Conservation (phyloP, 225 moss, liverwort and hornwort species). For the Neckera pumila region DNA sequence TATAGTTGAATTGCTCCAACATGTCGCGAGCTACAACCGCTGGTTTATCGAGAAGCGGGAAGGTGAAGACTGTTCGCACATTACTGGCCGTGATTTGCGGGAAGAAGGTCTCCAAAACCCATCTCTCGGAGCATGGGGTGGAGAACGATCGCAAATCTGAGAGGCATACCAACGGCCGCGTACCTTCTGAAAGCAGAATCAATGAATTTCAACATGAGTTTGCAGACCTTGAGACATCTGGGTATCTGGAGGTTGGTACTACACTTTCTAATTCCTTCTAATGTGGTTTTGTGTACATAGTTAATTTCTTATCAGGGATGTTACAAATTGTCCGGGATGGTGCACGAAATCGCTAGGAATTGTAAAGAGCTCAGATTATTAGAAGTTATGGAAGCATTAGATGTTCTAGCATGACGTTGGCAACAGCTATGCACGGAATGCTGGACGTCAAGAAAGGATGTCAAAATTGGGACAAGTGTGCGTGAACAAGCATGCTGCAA, state of each 20-base stretch:
- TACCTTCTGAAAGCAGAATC: slow-evolving; percentile 11
- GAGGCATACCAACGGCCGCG: slow-evolving; percentile 21
- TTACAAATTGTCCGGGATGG: neutral
- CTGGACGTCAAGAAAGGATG: neutral
- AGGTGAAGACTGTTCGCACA: slow-evolving; percentile 33
- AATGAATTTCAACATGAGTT: slow-evolving; percentile 31
- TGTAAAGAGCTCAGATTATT: neutral
- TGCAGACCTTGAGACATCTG: slow-evolving; percentile 37
- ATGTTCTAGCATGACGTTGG: neutral
- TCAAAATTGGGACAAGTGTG: neutral
- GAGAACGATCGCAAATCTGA: slow-evolving; percentile 19
- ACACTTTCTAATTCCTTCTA: neutral
- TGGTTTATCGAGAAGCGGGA: slow-evolving; percentile 38
- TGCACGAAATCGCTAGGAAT: neutral
- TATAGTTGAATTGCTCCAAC: slow-evolving; percentile 1
- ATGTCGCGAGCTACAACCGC: slow-evolving; percentile 47
- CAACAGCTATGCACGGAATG: neutral
- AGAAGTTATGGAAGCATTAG: neutral
- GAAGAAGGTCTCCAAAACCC: neutral
- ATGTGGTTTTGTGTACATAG: neutral
- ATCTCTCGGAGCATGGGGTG: slow-evolving; percentile 1
- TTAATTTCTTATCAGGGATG: neutral
- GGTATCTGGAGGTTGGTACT: slow-evolving; percentile 33
- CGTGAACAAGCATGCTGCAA: neutral
- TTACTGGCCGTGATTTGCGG: slow-evolving; percentile 43